These are phyloP conservation scores for Podosphaera aphanis DNA, from an alignment of 2,329 filamentous ascomycete species.

Conservation along the genomic window DNA sequence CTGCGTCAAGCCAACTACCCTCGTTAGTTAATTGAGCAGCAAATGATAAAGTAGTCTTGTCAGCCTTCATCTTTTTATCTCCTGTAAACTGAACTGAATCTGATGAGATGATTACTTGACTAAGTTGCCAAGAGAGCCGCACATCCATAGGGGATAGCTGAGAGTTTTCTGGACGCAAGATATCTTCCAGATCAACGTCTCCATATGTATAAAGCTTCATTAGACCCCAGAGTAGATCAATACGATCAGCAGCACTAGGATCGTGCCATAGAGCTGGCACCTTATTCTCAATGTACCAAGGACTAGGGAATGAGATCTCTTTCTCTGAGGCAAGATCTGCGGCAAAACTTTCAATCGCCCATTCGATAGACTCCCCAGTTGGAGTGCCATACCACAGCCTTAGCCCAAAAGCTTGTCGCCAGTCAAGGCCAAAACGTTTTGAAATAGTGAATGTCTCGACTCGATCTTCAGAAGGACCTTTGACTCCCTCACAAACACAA, in stretches of 20 bases:
- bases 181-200: slow-evolving; percentile 37
- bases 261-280: slow-evolving; percentile 37
- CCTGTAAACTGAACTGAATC: slow-evolving; percentile 28
- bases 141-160: slow-evolving; percentile 53
- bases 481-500: slow-evolving; percentile 59
- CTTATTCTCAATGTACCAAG: slow-evolving; percentile 43
- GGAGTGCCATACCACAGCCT: slow-evolving; percentile 70
- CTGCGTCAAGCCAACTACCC: slow-evolving; percentile 43
- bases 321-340: slow-evolving; percentile 47
- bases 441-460: slow-evolving; percentile 62
- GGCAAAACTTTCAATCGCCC: slow-evolving; percentile 50
- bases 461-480: slow-evolving; percentile 53
- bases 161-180: slow-evolving; percentile 54
- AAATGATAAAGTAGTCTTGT: slow-evolving; percentile 43
- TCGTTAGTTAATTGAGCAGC: slow-evolving; percentile 37
- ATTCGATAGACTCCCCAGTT: slow-evolving; percentile 41
- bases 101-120: slow-evolving; percentile 34
- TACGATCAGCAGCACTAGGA: slow-evolving; percentile 29
- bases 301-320: slow-evolving; percentile 45
- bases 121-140: slow-evolving; percentile 66
- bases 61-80: slow-evolving; percentile 32
- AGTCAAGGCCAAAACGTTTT: slow-evolving; percentile 64
- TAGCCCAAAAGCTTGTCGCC: slow-evolving; percentile 81
- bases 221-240: slow-evolving; percentile 72
- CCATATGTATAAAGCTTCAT: slow-evolving; percentile 55